Percentiles rank a stretch among this genome's conserved stretches.
Evolutionary conservation across 441 rosid genomes (phyloP).

Genomic region (Omphalea diandra): DNA sequence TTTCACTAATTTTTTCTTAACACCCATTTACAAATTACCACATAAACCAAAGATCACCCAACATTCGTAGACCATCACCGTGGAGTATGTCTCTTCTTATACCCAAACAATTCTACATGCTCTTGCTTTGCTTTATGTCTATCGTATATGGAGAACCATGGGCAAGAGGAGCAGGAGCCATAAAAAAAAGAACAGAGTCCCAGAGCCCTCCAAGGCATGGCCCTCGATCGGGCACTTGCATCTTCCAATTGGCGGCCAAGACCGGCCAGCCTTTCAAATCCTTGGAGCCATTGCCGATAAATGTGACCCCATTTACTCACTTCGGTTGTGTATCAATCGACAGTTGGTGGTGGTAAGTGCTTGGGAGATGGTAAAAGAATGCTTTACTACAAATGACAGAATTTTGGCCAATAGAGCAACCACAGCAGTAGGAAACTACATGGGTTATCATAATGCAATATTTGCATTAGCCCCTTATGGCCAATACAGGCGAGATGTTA

Average conservation of each 20-base stretch:
- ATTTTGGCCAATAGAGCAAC: conserved; percentile 46
- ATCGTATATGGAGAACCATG: neutral
- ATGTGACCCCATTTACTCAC: conserved; percentile 50
- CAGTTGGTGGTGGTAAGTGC: conserved; percentile 30
- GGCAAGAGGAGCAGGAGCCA: neutral
- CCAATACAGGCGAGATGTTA: conserved; percentile 55
- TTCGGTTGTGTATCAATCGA: conserved; percentile 37
- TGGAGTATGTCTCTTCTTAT: neutral
- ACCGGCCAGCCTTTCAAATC: conserved; percentile 39
- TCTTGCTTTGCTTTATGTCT: neutral
- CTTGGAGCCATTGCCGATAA: conserved; percentile 52
- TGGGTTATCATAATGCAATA: conserved; percentile 49
- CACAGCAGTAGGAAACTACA: neutral
- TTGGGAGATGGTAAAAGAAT: conserved; percentile 39
- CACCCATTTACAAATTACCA: no score
- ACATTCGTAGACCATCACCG: neutral
- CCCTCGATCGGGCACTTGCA: conserved; percentile 65
- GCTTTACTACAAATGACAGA: conserved; percentile 52
- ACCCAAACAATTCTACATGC: neutral
- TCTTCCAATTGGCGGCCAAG: conserved; percentile 36
- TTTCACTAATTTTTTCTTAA: no score
- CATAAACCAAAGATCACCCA: neutral
- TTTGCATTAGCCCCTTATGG: conserved; percentile 64
- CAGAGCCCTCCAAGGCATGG: conserved; percentile 51
- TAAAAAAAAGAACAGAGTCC: conserved; percentile 20